phyloP scores from a whole-genome alignment of 2,329 filamentous ascomycete species.

The Epichloe uncinata region DNA sequence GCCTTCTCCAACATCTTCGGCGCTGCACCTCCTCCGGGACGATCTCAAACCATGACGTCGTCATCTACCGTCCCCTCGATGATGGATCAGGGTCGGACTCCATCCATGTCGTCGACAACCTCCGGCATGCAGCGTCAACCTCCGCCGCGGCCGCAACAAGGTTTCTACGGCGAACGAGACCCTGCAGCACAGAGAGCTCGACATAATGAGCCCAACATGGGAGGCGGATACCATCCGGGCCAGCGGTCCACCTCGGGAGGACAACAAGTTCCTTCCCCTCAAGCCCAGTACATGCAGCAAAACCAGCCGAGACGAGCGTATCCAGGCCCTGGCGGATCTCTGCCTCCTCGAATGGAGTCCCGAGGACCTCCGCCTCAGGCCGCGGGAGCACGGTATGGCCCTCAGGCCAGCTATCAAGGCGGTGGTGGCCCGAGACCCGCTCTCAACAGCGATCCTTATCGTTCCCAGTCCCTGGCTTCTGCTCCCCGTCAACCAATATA shows the following conservation, averaged over 20 bases:
- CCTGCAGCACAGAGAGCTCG: conserved; percentile 15
- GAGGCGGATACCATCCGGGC: conserved; percentile 39
- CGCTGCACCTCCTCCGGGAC: conserved; percentile 67
- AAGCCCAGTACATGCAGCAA: conserved; percentile 34
- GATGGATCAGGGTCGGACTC: conserved; percentile 52
- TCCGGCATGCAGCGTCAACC: conserved; percentile 48
- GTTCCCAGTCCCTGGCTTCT: conserved; percentile 85
- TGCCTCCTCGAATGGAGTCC: conserved; percentile 54
- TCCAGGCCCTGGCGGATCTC: conserved; percentile 29
- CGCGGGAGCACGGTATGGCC: conserved; percentile 26
- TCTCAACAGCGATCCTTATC: conserved; percentile 71
- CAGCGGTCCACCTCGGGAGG: conserved; percentile 39
- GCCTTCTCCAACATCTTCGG: conserved; percentile 96
- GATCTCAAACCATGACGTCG: conserved; percentile 91
- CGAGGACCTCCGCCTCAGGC: conserved; percentile 34
- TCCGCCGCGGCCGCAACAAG: conserved; percentile 40
- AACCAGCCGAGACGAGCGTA: conserved; percentile 29
- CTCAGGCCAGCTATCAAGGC: conserved; percentile 49
- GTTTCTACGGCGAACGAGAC: conserved; percentile 22
- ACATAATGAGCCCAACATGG: conserved; percentile 25
- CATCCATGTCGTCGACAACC: conserved; percentile 55
- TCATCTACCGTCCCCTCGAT: conserved; percentile 45
- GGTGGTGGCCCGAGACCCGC: conserved; percentile 52
- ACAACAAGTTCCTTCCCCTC: conserved; percentile 26
- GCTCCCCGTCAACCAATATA: conserved; percentile 61